A percentile compares a stretch with the other conserved stretches of the same genome.
These are phyloP conservation scores for Metschnikowia dekortorum DNA, from an alignment of 805 yeast genomes.

Conservation along the genomic window DNA sequence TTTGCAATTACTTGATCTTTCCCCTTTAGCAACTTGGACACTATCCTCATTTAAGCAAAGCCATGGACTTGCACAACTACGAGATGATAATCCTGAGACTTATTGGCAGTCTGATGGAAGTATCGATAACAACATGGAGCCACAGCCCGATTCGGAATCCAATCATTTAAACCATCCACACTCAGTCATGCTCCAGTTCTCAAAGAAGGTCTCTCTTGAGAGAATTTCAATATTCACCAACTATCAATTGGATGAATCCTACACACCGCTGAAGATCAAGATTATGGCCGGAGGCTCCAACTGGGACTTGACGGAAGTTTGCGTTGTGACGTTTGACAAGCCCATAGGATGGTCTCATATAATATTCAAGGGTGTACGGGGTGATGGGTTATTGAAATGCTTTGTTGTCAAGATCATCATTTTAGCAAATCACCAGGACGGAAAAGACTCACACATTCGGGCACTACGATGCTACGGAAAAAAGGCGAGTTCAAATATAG, in stretches of 20 bases:
- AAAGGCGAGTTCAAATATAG: conserved; percentile 18
- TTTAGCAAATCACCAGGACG: conserved; percentile 83
- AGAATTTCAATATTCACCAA: conserved; percentile 70
- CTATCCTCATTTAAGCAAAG: conserved; percentile 74
- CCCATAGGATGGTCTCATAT: conserved; percentile 80
- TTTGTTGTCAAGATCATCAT: conserved; percentile 61
- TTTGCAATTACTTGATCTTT: conserved; percentile 65
- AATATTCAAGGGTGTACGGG: conserved; percentile 50
- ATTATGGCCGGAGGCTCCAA: conserved; percentile 71
- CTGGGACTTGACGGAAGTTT: conserved; percentile 69
- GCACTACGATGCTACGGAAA: conserved; percentile 57
- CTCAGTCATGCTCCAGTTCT: conserved; percentile 68
- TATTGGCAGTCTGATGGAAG: conserved; percentile 96
- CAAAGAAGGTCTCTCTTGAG: conserved; percentile 67
- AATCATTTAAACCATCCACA: conserved; percentile 68
- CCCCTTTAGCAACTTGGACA: conserved; percentile 79
- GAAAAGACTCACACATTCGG: conserved; percentile 90
- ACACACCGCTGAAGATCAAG: conserved; percentile 73
- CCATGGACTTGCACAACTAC: conserved; percentile 62
- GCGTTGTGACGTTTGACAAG: conserved; percentile 51
- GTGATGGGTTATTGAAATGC: conserved; percentile 58
- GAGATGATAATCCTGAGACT: conserved; percentile 65
- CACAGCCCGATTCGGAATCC: conserved; percentile 23
- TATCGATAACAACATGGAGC: conserved; percentile 26
- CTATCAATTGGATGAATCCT: conserved; percentile 75